These are phyloP conservation scores for Casuarina glauca DNA, from an alignment of 306 rosid genomes.

Conservation along the genomic window DNA sequence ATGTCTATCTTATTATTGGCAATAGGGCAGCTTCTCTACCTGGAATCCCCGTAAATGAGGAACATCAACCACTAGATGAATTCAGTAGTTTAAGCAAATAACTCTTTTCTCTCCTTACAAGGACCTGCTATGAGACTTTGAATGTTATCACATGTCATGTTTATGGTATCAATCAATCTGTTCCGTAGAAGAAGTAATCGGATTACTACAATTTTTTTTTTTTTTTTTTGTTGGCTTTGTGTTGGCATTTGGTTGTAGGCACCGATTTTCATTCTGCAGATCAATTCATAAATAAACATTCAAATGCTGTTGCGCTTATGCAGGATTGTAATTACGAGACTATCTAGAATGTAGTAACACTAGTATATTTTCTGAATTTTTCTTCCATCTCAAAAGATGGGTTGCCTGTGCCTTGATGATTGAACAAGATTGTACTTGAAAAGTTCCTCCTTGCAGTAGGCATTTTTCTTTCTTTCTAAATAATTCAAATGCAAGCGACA, in stretches of 20 bases:
- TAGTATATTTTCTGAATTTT: not conserved
- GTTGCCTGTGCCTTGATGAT: not conserved
- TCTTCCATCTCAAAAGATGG: not conserved
- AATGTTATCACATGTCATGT: not conserved
- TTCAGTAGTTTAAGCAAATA: not conserved
- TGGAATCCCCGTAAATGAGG: not conserved
- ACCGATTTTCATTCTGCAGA: not conserved
- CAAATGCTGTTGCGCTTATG: not conserved
- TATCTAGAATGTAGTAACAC: not conserved
- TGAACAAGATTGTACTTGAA: not conserved
- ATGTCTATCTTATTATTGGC: not conserved
- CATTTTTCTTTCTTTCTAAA: not conserved
- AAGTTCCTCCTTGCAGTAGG: not conserved
- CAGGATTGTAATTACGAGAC: not conserved
- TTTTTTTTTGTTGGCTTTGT: not conserved
- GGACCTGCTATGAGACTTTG: not conserved
- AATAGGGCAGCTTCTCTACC: not conserved
- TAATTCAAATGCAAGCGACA: too few relatives aligned
- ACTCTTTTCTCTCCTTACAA: not conserved
- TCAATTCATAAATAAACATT: not conserved
- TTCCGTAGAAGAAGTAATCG: not conserved
- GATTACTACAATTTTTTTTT: not conserved
- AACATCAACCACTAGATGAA: not conserved
- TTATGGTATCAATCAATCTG: not conserved
- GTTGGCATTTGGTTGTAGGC: not conserved